phyloP scores from a whole-genome alignment of 2,329 filamentous ascomycete species.

The Fusarium musae region DNA sequence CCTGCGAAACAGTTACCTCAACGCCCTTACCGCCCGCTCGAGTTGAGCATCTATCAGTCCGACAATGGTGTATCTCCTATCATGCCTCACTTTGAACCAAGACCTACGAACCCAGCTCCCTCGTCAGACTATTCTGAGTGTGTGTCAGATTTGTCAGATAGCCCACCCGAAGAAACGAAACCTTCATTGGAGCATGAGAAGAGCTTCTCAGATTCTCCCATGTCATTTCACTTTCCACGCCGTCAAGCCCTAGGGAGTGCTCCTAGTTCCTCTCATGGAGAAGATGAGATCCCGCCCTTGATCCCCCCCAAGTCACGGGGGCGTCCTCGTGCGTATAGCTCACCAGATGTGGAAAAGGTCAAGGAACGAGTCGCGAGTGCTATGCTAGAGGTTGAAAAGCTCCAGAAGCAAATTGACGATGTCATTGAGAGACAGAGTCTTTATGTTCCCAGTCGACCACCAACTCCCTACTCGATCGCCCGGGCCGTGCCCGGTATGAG shows the following conservation, averaged over 20 bases:
- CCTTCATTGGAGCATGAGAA: conserved; percentile 51
- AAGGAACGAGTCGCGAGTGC: conserved; percentile 66
- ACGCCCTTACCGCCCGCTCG: conserved; percentile 63
- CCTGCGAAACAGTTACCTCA: conserved; percentile 41
- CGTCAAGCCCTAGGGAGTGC: conserved; percentile 50
- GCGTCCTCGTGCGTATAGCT: conserved; percentile 57
- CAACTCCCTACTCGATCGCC: conserved; percentile 59
- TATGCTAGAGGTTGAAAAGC: conserved; percentile 67
- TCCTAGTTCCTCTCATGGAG: conserved; percentile 38
- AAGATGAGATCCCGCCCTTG: conserved; percentile 45
- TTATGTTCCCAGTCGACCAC: conserved; percentile 64
- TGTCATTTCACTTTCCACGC: conserved; percentile 67
- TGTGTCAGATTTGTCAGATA: conserved; percentile 43
- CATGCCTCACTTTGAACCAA: conserved; percentile 61
- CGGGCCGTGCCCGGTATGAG: conserved; percentile 48
- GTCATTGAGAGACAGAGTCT: conserved; percentile 70
- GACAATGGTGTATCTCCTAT: conserved; percentile 64
- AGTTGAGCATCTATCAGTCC: conserved; percentile 64
- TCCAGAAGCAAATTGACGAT: conserved; percentile 69
- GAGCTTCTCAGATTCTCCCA: conserved; percentile 57
- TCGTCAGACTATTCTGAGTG: conserved; percentile 52
- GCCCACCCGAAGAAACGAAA: conserved; percentile 45
- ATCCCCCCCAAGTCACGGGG: conserved; percentile 57
- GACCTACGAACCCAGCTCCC: conserved; percentile 46
- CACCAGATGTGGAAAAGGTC: conserved; percentile 61